A percentile compares a stretch with the other conserved stretches of the same genome.
Evolutionary conservation across 108 stramenopile species (phyloP).

Genomic region (Fragilariopsis cylindrus): DNA sequence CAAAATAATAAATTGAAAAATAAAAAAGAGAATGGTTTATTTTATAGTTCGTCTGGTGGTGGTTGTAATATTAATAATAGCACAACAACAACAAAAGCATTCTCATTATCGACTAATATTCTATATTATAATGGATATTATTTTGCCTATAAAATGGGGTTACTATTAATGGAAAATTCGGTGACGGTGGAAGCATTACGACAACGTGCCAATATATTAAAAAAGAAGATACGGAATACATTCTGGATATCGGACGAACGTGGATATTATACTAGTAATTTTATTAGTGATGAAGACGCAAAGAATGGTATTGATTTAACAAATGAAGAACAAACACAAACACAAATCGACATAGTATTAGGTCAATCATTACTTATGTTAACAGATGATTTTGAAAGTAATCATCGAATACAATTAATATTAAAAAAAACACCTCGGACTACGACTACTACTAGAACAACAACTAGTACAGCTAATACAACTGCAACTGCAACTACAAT

Average conservation of each 20-base stretch:
- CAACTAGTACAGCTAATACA: conserved; percentile 33
- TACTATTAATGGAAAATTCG: conserved; percentile 21
- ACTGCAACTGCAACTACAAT: background rate
- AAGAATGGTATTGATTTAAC: background rate
- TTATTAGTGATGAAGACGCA: conserved; percentile 6
- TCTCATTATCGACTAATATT: conserved; percentile 39
- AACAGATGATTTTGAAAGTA: conserved; percentile 17
- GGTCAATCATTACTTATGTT: conserved; percentile 35
- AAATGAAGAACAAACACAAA: background rate
- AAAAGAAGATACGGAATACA: conserved; percentile 17
- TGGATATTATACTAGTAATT: conserved; percentile 31
- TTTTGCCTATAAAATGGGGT: conserved; percentile 34
- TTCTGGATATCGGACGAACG: conserved; percentile 29
- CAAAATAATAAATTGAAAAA: conserved; percentile 12
- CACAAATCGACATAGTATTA: conserved; percentile 23
- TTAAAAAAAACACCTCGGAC: conserved; percentile 21
- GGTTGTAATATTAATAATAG: too few relatives aligned
- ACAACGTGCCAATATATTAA: conserved; percentile 12
- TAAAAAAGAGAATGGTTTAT: too few relatives aligned
- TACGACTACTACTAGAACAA: background rate
- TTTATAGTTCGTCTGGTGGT: too few relatives aligned
- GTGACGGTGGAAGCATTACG: conserved; percentile 7
- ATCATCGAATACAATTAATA: conserved; percentile 21
- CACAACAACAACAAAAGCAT: too few relatives aligned
- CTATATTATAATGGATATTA: conserved; percentile 44